Conservation (phyloP, 2,329 filamentous ascomycete species). For the Cucurbitaria berberidis region DNA sequence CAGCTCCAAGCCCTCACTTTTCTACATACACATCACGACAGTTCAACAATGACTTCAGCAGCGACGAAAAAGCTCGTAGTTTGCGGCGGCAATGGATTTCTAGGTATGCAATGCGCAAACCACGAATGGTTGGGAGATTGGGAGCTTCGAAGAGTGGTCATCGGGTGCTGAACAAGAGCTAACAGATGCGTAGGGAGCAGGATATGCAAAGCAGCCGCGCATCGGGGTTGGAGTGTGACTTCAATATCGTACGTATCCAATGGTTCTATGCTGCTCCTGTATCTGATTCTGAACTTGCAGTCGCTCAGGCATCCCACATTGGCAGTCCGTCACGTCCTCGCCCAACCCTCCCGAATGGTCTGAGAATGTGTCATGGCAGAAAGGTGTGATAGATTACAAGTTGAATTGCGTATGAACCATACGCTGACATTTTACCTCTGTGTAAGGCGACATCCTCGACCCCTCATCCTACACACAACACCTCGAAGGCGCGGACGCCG, state of each 20-base stretch:
- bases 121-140: not conserved
- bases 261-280: not conserved
- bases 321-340: conserved; percentile 79
- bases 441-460: conserved; percentile 77
- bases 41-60: conserved; percentile 56
- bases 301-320: conserved; percentile 87
- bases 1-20: conserved; percentile 4
- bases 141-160: conserved; percentile 3
- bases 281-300: conserved; percentile 53
- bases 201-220: conserved; percentile 88
- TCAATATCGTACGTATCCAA: conserved; percentile 75
- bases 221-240: conserved; percentile 87
- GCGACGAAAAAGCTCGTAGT: conserved; percentile 82
- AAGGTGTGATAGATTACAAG: conserved; percentile 51
- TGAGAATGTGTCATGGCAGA: conserved; percentile 81
- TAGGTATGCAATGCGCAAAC: conserved; percentile 61
- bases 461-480: conserved; percentile 79
- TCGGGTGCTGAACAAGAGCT: conserved; percentile 1
- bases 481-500: conserved; percentile 77
- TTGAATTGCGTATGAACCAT: too few relatives aligned
- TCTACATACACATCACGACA: conserved; percentile 9
- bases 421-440: too few relatives aligned
- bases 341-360: conserved; percentile 78
- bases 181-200: conserved; percentile 61
- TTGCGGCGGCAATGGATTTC: conserved; percentile 90